Base-by-base conservation (phyloP, 306 rosid genomes). In the Quercus bicolor region DNA sequence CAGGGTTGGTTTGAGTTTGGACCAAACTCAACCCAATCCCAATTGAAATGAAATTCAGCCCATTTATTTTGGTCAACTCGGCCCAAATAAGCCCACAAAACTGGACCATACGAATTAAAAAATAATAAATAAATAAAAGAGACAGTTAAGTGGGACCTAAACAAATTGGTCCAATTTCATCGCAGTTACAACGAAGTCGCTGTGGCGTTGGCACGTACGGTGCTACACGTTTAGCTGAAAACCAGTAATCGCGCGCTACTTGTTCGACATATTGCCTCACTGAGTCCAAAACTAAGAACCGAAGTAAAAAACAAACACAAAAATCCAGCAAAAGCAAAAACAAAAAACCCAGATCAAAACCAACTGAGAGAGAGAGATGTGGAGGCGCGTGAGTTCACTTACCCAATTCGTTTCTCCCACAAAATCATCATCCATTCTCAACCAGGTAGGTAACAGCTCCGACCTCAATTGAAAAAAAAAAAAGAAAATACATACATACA, bases 361-460 rank as follows among this genome's bases (percentile, higher is more conserved):
- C 21, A 24, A 73, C 79, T 16, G 21, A 4, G 60, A 23, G 19
- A 23, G 19, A 57, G 75, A 81, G 40, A 86, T 88, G 95, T 88
- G 92, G 92, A 80, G 91, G 83, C 92, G 89, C 76, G 77, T 78
- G 37, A 60, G 80, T 85, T 78, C 87, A 19, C 61, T 79, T 56
- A 62, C 86, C 57, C 77, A 81, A 72, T 74, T 81, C 55, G 9
- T 81, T n/a, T 81, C 85, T 29, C 79, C 79, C 37, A 73, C 83
- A 8, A 86, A 81, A 66, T 70, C 87, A 66, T 70, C 87, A 1
- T 79, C 89, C 71, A 62, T 56, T 75, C 55, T 62, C 43, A 53
- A 28, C 57, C 86, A 85, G 91, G 92, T 85, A 85, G 91, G 92
- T 85, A 56, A 73, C 56, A 21, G 1, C 14, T 51, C 16, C 72